Conservation (phyloP, 2,329 filamentous ascomycete species). For the Penicillium digitatum region DNA sequence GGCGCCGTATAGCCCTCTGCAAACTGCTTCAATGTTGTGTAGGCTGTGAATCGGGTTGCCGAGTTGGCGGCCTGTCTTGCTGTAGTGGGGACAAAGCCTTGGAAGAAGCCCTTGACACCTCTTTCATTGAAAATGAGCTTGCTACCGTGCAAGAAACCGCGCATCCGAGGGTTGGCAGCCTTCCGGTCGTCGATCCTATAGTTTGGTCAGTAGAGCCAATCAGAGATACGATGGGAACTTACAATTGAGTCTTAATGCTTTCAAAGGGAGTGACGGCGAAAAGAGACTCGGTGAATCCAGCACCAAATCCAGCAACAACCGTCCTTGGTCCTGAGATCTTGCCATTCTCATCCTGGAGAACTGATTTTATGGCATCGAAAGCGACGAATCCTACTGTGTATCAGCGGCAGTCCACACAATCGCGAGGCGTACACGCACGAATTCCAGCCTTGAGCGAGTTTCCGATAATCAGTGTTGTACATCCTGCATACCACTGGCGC, state of each 20-base stretch:
- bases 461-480: slow-evolving; percentile 92
- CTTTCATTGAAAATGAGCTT: slow-evolving; percentile 83
- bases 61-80: slow-evolving; percentile 92
- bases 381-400: slow-evolving; percentile 70
- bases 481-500: slow-evolving; percentile 93
- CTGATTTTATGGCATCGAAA: slow-evolving; percentile 86
- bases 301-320: slow-evolving; percentile 89
- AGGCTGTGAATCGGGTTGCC: slow-evolving; percentile 83
- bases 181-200: slow-evolving; percentile 92
- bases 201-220: neutral
- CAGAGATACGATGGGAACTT: slow-evolving; percentile 12
- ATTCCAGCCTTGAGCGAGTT: slow-evolving; percentile 97
- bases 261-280: slow-evolving; percentile 95
- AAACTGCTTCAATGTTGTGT: slow-evolving; percentile 84
- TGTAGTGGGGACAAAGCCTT: slow-evolving; percentile 92
- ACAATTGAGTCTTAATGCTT: slow-evolving; percentile 96
- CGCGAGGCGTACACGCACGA: slow-evolving; percentile 54
- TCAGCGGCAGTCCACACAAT: neutral
- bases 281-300: slow-evolving; percentile 88
- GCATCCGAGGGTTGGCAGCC: slow-evolving; percentile 75
- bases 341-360: slow-evolving; percentile 78
- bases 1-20: slow-evolving; percentile 89
- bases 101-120: slow-evolving; percentile 88
- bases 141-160: slow-evolving; percentile 86
- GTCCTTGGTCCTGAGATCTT: slow-evolving; percentile 87